Evolutionary conservation across 1,139 yeast genomes (phyloP).

Genomic region (Scheffersomyces insectosa): DNA sequence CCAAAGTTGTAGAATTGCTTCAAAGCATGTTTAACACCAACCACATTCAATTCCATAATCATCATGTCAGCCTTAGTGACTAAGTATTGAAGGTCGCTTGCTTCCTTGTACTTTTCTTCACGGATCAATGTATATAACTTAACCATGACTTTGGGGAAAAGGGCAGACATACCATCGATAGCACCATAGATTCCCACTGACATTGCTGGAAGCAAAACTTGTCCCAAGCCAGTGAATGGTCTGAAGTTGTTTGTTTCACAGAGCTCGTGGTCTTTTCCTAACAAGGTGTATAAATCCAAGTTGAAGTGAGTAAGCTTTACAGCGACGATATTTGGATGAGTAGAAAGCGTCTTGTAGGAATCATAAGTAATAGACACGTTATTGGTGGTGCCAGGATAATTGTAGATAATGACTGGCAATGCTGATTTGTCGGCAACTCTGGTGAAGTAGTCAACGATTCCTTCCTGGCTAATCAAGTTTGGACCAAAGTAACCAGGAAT

Average conservation of each 20-base stretch:
- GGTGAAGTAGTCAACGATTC: conserved; percentile 34
- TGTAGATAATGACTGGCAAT: conserved; percentile 36
- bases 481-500: conserved; percentile 39
- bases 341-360: conserved; percentile 30
- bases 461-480: conserved; percentile 28
- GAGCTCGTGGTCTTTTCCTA: conserved; percentile 37
- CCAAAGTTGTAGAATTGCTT: conserved; percentile 21
- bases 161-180: conserved; percentile 46
- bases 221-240: conserved; percentile 52
- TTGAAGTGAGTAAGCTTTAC: conserved; percentile 36
- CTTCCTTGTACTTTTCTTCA: conserved; percentile 36
- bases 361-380: conserved; percentile 35
- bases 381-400: conserved; percentile 43
- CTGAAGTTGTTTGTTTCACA: conserved; percentile 32
- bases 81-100: conserved; percentile 37
- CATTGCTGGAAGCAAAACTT: conserved; percentile 44
- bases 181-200: conserved; percentile 46
- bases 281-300: conserved; percentile 31
- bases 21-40: conserved; percentile 41
- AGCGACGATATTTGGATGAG: conserved; percentile 38
- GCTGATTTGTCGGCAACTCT: conserved; percentile 30
- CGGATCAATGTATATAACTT: conserved; percentile 29
- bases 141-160: conserved; percentile 42
- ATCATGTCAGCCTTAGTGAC: conserved; percentile 45
- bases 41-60: conserved; percentile 41